These are phyloP conservation scores for Rhodamnia argentea DNA, from an alignment of 345 rosid species.

Conservation along the genomic window DNA sequence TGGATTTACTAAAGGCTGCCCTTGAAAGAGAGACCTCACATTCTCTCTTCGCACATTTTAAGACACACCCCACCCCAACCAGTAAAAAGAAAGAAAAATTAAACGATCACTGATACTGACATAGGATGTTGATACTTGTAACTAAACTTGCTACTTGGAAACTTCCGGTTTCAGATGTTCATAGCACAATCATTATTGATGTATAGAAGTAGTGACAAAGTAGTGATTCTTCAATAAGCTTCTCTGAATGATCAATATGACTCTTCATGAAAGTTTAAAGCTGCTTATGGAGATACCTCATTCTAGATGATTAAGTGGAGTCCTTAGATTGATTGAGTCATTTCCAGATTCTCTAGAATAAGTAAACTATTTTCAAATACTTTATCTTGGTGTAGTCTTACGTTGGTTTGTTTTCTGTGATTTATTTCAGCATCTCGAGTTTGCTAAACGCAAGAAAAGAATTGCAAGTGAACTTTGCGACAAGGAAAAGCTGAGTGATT, in stretches of 20 bases:
- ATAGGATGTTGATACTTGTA: not conserved
- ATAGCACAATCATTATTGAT: not conserved
- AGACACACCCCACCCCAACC: not conserved
- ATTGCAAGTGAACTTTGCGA: slow-evolving; percentile 61
- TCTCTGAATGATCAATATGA: not conserved
- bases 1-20: not conserved
- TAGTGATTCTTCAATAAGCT: not conserved
- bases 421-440: slow-evolving; percentile 54
- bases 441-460: slow-evolving; percentile 71
- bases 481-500: slow-evolving; percentile 76
- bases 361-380: not conserved
- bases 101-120: not conserved
- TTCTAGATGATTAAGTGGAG: not conserved
- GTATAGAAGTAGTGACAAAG: not conserved
- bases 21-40: not conserved
- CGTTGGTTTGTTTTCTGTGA: not conserved
- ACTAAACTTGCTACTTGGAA: not conserved
- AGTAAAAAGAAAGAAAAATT: not conserved
- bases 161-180: not conserved
- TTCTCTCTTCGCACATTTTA: not conserved
- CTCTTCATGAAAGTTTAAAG: not conserved
- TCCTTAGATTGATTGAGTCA: not conserved
- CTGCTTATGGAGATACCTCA: not conserved
- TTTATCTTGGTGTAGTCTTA: slow-evolving; percentile 1
- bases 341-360: not conserved